Conservation (phyloP, 169 alveolate genomes). For the Cyclospora cayetanensis region DNA sequence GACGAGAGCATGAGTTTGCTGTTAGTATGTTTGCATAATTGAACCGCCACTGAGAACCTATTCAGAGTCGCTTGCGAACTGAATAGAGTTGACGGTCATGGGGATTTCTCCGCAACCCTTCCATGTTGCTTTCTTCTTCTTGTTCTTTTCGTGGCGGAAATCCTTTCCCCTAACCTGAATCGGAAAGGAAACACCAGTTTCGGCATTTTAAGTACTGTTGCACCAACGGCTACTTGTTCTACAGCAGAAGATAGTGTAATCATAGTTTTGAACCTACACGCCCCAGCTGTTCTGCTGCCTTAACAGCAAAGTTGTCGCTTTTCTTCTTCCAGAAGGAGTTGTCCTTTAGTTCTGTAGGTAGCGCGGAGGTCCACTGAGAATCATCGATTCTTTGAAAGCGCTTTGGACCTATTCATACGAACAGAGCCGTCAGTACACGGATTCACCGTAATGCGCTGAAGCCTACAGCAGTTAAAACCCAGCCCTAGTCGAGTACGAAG, state of each 20-base stretch:
- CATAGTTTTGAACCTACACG: constrained; percentile 5
- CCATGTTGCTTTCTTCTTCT: constrained; percentile 87
- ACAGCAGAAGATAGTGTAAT: neutral
- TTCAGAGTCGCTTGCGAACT: constrained; percentile 61
- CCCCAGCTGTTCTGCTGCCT: constrained; percentile 72
- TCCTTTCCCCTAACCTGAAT: constrained; percentile 84
- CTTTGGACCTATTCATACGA: neutral
- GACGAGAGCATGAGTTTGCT: no score
- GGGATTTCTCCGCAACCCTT: constrained; percentile 79
- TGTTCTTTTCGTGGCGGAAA: constrained; percentile 83
- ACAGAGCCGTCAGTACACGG: no score
- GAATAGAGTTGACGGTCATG: constrained; percentile 62
- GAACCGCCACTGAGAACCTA: no score
- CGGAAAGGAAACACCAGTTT: neutral
- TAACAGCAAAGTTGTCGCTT: constrained; percentile 58
- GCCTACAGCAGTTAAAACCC: no score
- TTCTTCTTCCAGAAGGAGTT: constrained; percentile 73
- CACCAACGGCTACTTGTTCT: neutral
- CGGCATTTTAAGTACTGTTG: neutral
- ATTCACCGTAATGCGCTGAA: no score
- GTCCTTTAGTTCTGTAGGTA: constrained; percentile 31
- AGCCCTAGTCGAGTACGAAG: no score
- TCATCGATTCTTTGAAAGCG: constrained; percentile 26
- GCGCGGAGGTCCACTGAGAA: neutral
- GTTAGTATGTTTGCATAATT: no score